Conservation (phyloP, 169 alveolate genomes). For the Cryptosporidium viatorum region DNA sequence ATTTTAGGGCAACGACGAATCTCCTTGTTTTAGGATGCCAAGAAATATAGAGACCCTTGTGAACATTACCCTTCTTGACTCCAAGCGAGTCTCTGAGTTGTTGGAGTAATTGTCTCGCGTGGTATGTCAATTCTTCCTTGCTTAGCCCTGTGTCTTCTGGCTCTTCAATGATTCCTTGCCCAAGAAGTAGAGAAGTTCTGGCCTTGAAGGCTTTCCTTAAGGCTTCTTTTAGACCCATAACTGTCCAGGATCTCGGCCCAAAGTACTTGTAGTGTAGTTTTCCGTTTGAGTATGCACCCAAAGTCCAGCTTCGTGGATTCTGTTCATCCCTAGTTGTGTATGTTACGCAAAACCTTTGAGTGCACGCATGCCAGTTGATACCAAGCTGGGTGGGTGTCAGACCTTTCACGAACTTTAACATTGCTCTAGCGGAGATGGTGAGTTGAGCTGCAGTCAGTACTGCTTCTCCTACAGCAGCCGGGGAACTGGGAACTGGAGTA, state of each 20-base stretch:
- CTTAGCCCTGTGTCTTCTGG: conserved; percentile 74
- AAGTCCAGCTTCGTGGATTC: conserved; percentile 70
- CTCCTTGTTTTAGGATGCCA: conserved; percentile 75
- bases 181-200: conserved; percentile 55
- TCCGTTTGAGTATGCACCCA: conserved; percentile 73
- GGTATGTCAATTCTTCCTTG: conserved; percentile 69
- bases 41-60: conserved; percentile 70
- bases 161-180: conserved; percentile 74
- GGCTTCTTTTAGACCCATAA: conserved; percentile 69
- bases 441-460: conserved; percentile 59
- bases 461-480: conserved; percentile 73
- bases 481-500: conserved; percentile 69
- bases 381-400: conserved; percentile 69
- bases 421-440: conserved; percentile 73
- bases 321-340: conserved; percentile 74
- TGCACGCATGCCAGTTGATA: conserved; percentile 70
- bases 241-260: conserved; percentile 75
- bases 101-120: conserved; percentile 64
- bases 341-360: conserved; percentile 72
- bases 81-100: conserved; percentile 71
- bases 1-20: conserved; percentile 67
- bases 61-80: conserved; percentile 72
- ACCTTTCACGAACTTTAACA: conserved; percentile 68
- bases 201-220: conserved; percentile 71
- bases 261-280: conserved; percentile 68